Evolutionary conservation across 116 monocot genomes (phyloP), one percentile per base, ranked within the genome.

Genomic region (Phalaenopsis hybrid): DNA sequence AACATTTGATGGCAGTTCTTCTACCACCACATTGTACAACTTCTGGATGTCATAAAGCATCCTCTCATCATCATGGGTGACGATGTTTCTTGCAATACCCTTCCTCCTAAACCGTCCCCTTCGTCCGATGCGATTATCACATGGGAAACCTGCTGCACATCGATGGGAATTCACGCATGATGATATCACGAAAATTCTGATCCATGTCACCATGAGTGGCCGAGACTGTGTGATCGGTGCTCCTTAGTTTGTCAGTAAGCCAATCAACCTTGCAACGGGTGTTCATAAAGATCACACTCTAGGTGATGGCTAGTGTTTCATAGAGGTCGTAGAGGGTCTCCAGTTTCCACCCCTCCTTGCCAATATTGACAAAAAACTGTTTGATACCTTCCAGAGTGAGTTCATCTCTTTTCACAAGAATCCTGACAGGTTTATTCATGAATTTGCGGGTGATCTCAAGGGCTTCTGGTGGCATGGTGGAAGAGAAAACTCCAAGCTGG

Each of bases 131-230:
- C 83, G 78, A n/a, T 83, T 37, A 83, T 83, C 44, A 83, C 83
- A 15, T 79, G 43, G 16, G 79, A 79, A 9, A 83, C 83, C 55
- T 83, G 83, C 79, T 83, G 83, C 11, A 83, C 83, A 57, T 83
- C 83, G 18, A 83, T 83, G 10, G 0, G 0, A 28, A 83, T 44
- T 83, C 83, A 8, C 83, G 48, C 83, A 83, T 83, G 57, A 83
- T 83, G 34, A 83, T 83, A 77, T 83, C 83, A 5, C 83, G 59
- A 37, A 79, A 65, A 6, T 83, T 83, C 43, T 83, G 83, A 44
- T 83, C 83, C 83, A 83, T 83, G 83, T 83, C 83, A 2, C 83
- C 83, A 8, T 83, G 83, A 13, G 83, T 83, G 52, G 83, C 83
- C 0, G 79, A 83, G 52, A 83, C 83, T 13, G 79, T 83, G 57